A percentile compares a stretch with the other conserved stretches of the same genome.
phyloP scores from a whole-genome alignment of 2,329 filamentous ascomycete genomes.

The Meredithiella fracta region DNA sequence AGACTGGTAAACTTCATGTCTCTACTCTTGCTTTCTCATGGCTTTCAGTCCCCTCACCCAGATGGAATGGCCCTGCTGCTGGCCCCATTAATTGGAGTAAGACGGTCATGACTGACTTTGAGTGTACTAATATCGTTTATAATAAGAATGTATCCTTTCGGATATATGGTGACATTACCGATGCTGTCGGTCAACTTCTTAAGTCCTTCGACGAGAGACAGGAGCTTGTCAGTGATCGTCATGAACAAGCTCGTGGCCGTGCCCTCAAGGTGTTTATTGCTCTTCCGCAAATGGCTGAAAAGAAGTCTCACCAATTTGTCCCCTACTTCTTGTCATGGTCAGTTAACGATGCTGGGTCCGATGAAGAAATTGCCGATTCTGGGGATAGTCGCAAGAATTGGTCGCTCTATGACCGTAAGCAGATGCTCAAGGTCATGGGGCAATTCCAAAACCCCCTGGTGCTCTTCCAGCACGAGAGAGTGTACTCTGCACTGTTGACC shows the following conservation, averaged over 20 bases:
- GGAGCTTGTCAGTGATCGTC: slow-evolving; percentile 31
- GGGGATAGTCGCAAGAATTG: slow-evolving; percentile 36
- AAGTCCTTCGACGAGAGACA: slow-evolving; percentile 50
- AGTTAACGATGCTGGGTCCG: slow-evolving; percentile 30
- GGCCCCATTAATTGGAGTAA: slow-evolving; percentile 23
- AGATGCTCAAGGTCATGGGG: slow-evolving; percentile 63
- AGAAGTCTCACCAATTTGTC: slow-evolving; percentile 65
- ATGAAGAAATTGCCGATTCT: slow-evolving; percentile 20
- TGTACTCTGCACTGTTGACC: slow-evolving; percentile 57
- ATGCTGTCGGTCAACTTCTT: slow-evolving; percentile 42
- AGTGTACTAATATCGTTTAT: slow-evolving; percentile 59
- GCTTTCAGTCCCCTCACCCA: slow-evolving; percentile 44
- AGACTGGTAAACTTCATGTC: slow-evolving; percentile 55
- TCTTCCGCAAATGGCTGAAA: slow-evolving; percentile 66
- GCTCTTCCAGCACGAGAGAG: slow-evolving; percentile 59
- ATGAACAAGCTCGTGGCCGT: slow-evolving; percentile 50
- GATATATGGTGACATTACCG: slow-evolving; percentile 35
- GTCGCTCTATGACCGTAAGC: slow-evolving; percentile 67
- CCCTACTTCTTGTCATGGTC: slow-evolving; percentile 76
- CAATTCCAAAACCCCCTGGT: slow-evolving; percentile 77
- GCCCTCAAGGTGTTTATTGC: slow-evolving; percentile 63
- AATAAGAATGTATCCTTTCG: slow-evolving; percentile 36
- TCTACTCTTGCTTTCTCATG: slow-evolving; percentile 61
- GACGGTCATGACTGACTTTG: slow-evolving; percentile 51
- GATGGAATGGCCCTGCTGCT: slow-evolving; percentile 30